These are phyloP conservation scores for Pestalotiopsis sp. DNA, from an alignment of 2,329 filamentous ascomycete genomes.

Conservation along the genomic window DNA sequence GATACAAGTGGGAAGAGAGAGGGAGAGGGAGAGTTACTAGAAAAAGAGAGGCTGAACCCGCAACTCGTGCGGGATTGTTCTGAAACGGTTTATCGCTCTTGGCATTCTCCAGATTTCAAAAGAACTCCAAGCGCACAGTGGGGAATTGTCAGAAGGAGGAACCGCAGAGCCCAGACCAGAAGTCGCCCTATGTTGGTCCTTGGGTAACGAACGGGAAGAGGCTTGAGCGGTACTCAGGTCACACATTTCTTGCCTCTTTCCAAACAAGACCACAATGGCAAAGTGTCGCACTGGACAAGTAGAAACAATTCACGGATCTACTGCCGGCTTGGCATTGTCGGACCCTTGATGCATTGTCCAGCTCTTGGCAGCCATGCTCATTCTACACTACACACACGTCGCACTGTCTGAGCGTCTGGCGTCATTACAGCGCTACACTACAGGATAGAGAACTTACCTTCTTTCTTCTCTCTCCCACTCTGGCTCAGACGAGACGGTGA, in stretches of 20 bases:
- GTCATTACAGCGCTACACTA: not conserved
- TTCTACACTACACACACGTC: not conserved
- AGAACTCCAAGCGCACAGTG: not conserved
- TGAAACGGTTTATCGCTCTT: not conserved
- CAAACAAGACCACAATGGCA: not conserved
- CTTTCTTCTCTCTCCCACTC: not conserved
- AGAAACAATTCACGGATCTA: not conserved
- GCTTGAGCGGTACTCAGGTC: not conserved
- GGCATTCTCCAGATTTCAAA: conserved; percentile 1
- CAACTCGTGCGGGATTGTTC: not conserved
- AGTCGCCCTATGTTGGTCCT: not conserved
- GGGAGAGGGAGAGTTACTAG: conserved; percentile 18
- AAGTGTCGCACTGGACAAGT: not conserved
- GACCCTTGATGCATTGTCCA: not conserved
- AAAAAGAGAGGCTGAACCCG: conserved; percentile 7
- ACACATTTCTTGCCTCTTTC: not conserved
- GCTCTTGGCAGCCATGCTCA: not conserved
- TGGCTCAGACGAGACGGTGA: not conserved
- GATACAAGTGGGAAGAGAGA: conserved; percentile 9
- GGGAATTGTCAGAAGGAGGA: not conserved
- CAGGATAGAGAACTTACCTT: not conserved
- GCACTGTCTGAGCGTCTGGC: not conserved
- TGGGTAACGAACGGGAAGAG: not conserved
- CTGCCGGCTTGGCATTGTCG: not conserved
- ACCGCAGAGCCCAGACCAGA: not conserved